These are phyloP conservation scores for Penicillium corylophilum DNA, from an alignment of 2,329 filamentous ascomycete genomes.

Conservation along the genomic window DNA sequence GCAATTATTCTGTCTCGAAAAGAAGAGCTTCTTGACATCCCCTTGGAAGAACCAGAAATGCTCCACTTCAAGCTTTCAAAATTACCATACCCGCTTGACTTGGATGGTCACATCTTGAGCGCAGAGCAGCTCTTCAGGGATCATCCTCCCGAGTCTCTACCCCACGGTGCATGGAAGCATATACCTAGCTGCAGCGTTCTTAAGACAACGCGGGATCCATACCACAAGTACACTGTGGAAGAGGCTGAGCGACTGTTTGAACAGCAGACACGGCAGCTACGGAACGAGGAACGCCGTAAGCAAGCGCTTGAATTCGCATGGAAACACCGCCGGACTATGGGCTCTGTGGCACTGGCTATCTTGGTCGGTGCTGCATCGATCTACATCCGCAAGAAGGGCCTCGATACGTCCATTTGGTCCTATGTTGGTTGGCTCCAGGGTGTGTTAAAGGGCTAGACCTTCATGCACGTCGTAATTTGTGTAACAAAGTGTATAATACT, in stretches of 20 bases:
- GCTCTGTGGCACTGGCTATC: constrained; percentile 63
- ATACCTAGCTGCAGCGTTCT: constrained; percentile 78
- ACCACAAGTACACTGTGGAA: constrained; percentile 57
- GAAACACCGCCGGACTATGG: constrained; percentile 65
- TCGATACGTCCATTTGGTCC: constrained; percentile 36
- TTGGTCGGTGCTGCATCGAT: constrained; percentile 67
- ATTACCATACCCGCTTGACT: constrained; percentile 74
- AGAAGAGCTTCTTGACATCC: constrained; percentile 81
- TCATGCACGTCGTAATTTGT: not conserved
- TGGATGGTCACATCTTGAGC: constrained; percentile 72
- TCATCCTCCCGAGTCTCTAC: constrained; percentile 71
- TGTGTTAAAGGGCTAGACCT: constrained; percentile 19
- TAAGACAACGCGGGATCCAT: constrained; percentile 69
- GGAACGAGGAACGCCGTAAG: constrained; percentile 60
- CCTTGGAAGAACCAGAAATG: constrained; percentile 83
- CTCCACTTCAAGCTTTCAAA: constrained; percentile 85
- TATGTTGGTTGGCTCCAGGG: constrained; percentile 31
- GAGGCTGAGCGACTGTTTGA: constrained; percentile 69
- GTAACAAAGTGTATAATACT: constrained; percentile 6
- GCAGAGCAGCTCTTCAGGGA: constrained; percentile 63
- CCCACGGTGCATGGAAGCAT: constrained; percentile 62
- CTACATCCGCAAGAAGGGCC: constrained; percentile 57
- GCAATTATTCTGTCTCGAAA: constrained; percentile 80
- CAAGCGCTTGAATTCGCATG: constrained; percentile 55
- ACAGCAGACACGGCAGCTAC: constrained; percentile 70